Evolutionary conservation across 192 early-diverging fungal species (phyloP).

Genomic region (Backusella westeae): DNA sequence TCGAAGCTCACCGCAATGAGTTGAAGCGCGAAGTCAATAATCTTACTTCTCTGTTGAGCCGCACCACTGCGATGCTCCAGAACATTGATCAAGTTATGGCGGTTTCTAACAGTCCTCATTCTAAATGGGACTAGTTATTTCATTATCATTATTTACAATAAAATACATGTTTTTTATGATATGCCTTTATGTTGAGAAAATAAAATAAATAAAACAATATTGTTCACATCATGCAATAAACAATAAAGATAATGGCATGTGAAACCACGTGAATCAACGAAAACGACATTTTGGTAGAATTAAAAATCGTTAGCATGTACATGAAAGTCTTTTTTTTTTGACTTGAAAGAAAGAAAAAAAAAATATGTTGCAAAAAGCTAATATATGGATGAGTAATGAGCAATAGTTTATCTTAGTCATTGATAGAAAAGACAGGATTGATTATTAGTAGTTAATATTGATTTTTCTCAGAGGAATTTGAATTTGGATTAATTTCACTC

Average conservation of each 20-base stretch:
- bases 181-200: neutral
- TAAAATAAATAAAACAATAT: neutral
- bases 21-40: constrained; percentile 53
- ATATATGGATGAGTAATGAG: neutral
- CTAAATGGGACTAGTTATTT: neutral
- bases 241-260: constrained; percentile 4
- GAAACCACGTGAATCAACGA: constrained; percentile 7
- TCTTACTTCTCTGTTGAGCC: constrained; percentile 46
- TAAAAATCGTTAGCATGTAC: neutral
- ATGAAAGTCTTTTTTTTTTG: neutral
- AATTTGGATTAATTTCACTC: constrained; percentile 3
- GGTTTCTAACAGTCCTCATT: neutral
- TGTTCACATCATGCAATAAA: constrained; percentile 2
- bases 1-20: constrained; percentile 55
- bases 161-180: neutral
- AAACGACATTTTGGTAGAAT: neutral
- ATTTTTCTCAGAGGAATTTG: constrained; percentile 5
- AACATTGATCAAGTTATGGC: constrained; percentile 51
- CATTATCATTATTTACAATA: neutral
- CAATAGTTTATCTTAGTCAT: neutral
- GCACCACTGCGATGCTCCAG: constrained; percentile 52
- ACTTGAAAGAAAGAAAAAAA: neutral
- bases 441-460: neutral
- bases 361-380: neutral
- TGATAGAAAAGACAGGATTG: neutral